phyloP scores from a whole-genome alignment of 208 protist genomes.

The Trypanosoma vivax region DNA sequence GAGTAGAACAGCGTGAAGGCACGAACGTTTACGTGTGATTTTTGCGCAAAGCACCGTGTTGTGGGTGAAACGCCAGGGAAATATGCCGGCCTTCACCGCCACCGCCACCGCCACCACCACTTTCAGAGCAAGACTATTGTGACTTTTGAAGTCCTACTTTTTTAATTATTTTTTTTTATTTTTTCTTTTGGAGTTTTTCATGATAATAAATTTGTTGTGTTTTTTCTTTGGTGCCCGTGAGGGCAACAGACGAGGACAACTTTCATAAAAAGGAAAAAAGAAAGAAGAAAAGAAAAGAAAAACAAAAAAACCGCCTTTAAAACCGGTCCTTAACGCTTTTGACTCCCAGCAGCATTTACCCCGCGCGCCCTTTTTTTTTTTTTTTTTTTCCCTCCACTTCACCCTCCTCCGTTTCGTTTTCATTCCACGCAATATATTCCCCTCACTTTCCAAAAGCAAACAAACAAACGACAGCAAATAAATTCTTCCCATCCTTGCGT shows the following conservation, averaged over 20 bases:
- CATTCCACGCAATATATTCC: too few relatives aligned
- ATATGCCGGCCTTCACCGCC: too few relatives aligned
- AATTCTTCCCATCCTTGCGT: too few relatives aligned
- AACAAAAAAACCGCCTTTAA: background rate
- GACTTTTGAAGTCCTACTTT: background rate
- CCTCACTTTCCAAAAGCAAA: too few relatives aligned
- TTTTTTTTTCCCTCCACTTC: background rate
- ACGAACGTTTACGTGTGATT: too few relatives aligned
- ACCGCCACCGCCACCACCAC: too few relatives aligned
- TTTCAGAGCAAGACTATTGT: too few relatives aligned
- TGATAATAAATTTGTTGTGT: background rate
- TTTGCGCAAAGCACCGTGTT: too few relatives aligned
- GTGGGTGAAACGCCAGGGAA: too few relatives aligned
- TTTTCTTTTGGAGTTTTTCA: background rate
- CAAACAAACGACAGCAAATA: too few relatives aligned
- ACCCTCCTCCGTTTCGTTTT: slow-evolving; percentile 1
- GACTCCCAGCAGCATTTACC: background rate
- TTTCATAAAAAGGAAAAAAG: background rate
- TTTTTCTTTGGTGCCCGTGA: background rate
- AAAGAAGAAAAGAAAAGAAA: background rate
- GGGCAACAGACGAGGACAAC: background rate
- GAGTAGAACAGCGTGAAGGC: too few relatives aligned
- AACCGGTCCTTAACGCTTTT: too few relatives aligned
- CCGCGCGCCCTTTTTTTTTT: background rate
- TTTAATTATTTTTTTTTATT: background rate